Conservation (phyloP, 257 asterid genomes). For the Solanum chilense region DNA sequence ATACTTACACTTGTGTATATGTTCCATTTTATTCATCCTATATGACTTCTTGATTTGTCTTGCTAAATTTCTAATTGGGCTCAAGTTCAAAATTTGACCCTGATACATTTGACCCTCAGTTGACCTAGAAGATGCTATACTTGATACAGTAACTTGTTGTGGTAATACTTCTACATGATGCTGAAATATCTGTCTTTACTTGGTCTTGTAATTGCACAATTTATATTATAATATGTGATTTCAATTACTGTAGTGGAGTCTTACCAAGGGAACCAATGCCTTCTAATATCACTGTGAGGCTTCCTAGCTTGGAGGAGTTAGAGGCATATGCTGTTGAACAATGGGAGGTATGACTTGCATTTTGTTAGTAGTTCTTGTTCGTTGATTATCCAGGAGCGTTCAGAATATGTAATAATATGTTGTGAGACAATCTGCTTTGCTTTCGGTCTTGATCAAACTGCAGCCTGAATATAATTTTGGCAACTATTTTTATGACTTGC, state of each 20-base stretch:
- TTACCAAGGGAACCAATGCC: slow-evolving; percentile 97
- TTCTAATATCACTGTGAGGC: slow-evolving; percentile 67
- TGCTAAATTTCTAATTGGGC: neutral
- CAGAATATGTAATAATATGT: neutral
- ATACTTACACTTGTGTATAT: neutral
- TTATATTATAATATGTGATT: slow-evolving; percentile 12
- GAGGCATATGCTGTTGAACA: slow-evolving; percentile 80
- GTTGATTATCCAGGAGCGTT: neutral
- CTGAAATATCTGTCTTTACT: neutral
- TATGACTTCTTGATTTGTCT: neutral
- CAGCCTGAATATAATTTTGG: slow-evolving; percentile 22
- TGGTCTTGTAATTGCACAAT: neutral
- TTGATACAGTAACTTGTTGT: neutral
- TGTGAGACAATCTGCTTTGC: slow-evolving; percentile 5
- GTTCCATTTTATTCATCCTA: neutral
- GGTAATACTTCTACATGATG: neutral
- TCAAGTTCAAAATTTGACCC: neutral
- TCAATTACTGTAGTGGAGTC: slow-evolving; percentile 52
- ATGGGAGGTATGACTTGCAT: slow-evolving; percentile 75
- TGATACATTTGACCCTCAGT: neutral
- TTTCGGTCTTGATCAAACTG: slow-evolving; percentile 14
- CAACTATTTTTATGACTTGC: slow-evolving; percentile 31
- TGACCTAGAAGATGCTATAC: neutral
- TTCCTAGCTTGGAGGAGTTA: slow-evolving; percentile 80
- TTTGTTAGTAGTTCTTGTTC: neutral